Percentiles rank a stretch among this genome's conserved stretches.
These are phyloP conservation scores for Orbilia javanica DNA, from an alignment of 2,329 filamentous ascomycete genomes.

Conservation along the genomic window DNA sequence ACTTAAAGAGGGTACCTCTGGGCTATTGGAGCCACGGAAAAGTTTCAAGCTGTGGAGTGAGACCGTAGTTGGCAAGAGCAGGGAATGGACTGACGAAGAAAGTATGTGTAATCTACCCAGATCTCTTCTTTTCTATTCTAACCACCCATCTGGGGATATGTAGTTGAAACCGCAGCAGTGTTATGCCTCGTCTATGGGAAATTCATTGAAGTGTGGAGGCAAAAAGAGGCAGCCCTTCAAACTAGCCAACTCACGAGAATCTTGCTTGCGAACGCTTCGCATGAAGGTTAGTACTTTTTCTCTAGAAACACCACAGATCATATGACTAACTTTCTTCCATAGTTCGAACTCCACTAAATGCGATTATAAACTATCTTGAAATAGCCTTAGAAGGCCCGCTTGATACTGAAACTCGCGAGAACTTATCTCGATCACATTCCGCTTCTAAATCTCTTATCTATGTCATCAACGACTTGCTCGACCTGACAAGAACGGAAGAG, in stretches of 20 bases:
- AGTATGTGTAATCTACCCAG: slow-evolving; percentile 19
- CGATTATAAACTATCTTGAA: slow-evolving; percentile 94
- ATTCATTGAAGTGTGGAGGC: slow-evolving; percentile 93
- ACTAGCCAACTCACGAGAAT: slow-evolving; percentile 83
- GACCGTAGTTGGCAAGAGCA: slow-evolving; percentile 82
- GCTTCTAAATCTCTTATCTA: slow-evolving; percentile 93
- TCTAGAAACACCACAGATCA: neutral
- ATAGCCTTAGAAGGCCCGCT: slow-evolving; percentile 86
- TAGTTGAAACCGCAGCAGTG: slow-evolving; percentile 85
- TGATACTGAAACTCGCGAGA: slow-evolving; percentile 85
- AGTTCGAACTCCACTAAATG: slow-evolving; percentile 88
- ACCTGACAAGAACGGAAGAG: slow-evolving; percentile 88
- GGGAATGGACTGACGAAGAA: slow-evolving; percentile 90
- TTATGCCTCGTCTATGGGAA: slow-evolving; percentile 87
- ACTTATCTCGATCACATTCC: slow-evolving; percentile 84
- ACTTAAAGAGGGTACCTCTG: slow-evolving; percentile 77
- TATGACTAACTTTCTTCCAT: neutral
- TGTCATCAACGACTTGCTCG: slow-evolving; percentile 90
- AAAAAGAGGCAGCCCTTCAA: slow-evolving; percentile 86
- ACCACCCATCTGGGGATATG: neutral
- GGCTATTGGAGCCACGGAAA: slow-evolving; percentile 80
- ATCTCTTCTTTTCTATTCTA: neutral
- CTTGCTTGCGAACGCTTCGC: slow-evolving; percentile 86
- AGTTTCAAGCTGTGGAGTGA: slow-evolving; percentile 87
- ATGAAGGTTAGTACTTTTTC: slow-evolving; percentile 70